These are phyloP conservation scores for Aethionema arabicum DNA, from an alignment of 345 rosid genomes.

Conservation along the genomic window DNA sequence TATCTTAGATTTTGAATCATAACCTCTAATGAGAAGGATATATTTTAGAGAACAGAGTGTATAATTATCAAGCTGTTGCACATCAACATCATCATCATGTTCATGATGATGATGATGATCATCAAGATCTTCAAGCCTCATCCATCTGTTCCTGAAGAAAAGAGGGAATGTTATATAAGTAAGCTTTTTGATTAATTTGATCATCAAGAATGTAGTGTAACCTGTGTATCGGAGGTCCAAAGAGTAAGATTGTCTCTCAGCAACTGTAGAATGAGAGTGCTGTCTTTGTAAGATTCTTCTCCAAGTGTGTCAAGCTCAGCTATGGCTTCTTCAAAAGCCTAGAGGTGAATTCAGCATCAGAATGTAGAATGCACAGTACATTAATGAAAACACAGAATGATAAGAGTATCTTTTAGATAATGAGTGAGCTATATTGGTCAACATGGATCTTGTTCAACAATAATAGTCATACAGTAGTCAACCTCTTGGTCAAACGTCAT, in stretches of 20 bases:
- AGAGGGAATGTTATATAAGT: not conserved
- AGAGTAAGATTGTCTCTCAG: constrained; percentile 94
- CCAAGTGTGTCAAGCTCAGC: constrained; percentile 93
- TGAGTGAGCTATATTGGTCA: not conserved
- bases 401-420: not conserved
- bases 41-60: too few species aligned
- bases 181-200: not conserved
- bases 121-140: constrained; percentile 32
- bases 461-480: constrained; percentile 27
- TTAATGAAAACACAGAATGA: not conserved
- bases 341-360: constrained; percentile 4
- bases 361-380: not conserved
- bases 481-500: constrained; percentile 21
- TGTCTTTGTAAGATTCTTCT: constrained; percentile 98
- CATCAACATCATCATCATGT: too few species aligned
- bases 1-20: too few species aligned
- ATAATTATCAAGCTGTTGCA: too few species aligned
- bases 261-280: constrained; percentile 97
- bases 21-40: too few species aligned
- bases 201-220: constrained; percentile 26
- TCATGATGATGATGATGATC: not conserved
- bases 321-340: constrained; percentile 97
- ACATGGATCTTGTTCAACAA: not conserved
- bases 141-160: constrained; percentile 40
- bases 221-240: constrained; percentile 98